Evolutionary conservation across 768 basidiomycete genomes (phyloP).

Genomic region (Mycena albidolilacea): DNA sequence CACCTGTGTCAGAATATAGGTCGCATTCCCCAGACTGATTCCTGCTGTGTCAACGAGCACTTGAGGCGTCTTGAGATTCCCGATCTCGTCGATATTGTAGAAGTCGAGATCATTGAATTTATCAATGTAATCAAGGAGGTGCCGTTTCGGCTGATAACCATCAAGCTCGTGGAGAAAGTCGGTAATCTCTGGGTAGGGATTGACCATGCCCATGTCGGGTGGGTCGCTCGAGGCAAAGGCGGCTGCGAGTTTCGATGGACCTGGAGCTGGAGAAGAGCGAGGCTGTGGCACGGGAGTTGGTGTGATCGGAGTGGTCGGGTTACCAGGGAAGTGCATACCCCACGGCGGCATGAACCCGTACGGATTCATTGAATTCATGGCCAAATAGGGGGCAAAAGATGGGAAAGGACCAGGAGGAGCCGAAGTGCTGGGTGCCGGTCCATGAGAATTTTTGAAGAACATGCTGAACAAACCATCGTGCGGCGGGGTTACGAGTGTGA

Average conservation of each 20-base stretch:
- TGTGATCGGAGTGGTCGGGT: too few species aligned
- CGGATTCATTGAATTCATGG: too few species aligned
- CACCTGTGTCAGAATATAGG: constrained; percentile 4
- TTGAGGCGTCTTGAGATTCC: neutral
- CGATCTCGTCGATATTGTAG: constrained; percentile 28
- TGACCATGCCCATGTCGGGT: neutral
- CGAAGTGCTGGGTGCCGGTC: too few species aligned
- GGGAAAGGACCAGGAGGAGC: too few species aligned
- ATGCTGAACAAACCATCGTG: too few species aligned
- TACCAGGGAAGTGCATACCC: too few species aligned
- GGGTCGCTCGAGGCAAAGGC: constrained; percentile 13
- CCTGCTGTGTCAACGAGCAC: neutral
- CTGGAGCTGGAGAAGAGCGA: too few species aligned
- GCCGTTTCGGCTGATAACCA: neutral
- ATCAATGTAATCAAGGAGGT: neutral
- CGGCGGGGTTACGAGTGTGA: too few species aligned
- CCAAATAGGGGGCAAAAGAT: too few species aligned
- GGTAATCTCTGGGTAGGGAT: constrained; percentile 17
- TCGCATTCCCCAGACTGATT: constrained; percentile 10
- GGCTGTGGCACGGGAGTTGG: too few species aligned
- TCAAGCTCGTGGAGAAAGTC: constrained; percentile 5
- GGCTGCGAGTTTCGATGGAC: neutral
- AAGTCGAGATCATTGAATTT: constrained; percentile 6
- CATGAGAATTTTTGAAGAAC: too few species aligned
- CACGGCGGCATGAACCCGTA: too few species aligned